A percentile compares a stretch with the other conserved stretches of the same genome.
phyloP scores from a whole-genome alignment of 805 yeast genomes.

The Grigorovia transvaalensis region DNA sequence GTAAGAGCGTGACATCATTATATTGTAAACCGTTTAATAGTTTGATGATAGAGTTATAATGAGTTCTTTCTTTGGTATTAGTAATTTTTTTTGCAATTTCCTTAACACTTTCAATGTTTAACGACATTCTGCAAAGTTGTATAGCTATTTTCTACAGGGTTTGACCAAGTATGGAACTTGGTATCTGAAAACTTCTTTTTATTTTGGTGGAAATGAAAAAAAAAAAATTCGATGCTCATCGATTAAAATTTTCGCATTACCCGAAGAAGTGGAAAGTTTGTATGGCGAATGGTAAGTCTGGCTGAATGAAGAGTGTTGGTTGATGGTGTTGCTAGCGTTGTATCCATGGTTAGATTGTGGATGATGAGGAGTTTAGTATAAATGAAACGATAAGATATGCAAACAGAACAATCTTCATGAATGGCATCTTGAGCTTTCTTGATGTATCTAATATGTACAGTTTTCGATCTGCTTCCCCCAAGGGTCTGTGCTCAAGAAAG shows the following conservation, averaged over 20 bases:
- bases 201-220: neutral
- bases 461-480: too few species aligned
- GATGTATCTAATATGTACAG: too few species aligned
- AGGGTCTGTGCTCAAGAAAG: too few species aligned
- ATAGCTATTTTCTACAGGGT: neutral
- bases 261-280: neutral
- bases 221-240: neutral
- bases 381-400: too few species aligned
- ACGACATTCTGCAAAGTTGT: constrained; percentile 5
- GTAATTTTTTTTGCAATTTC: constrained; percentile 20
- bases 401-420: too few species aligned
- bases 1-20: neutral
- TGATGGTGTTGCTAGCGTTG: too few species aligned
- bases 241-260: neutral
- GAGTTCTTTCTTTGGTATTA: constrained; percentile 19
- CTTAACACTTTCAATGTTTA: constrained; percentile 21
- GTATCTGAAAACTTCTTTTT: neutral
- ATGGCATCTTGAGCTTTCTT: too few species aligned
- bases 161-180: too few species aligned
- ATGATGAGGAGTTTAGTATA: too few species aligned
- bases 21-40: constrained; percentile 16
- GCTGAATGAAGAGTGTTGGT: neutral
- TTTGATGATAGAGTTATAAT: constrained; percentile 26
- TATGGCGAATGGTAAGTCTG: neutral
- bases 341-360: too few species aligned